Base-by-base conservation (phyloP, 164 flowering plant genomes). In the Saururus chinensis region DNA sequence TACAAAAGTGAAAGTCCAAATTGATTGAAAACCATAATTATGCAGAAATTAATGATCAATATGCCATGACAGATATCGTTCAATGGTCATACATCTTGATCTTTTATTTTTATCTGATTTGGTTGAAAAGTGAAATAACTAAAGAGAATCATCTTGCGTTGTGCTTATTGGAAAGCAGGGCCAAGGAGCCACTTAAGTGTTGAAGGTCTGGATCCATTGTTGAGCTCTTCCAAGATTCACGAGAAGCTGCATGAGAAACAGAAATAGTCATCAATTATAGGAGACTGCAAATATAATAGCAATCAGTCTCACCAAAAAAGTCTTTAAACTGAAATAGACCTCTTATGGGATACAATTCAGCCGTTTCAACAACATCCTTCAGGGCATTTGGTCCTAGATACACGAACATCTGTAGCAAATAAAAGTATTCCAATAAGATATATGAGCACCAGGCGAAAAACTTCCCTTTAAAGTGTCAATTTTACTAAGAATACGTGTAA, bases 221-320 rank as follows among this genome's bases (percentile, higher is more conserved):
- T 77, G 40, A 68, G 60, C 51, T 86, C 87, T 24, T 51, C 77
- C 51, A 59, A 23, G 19, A 59, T 84, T 42, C 88, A 88, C 69
- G 90, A 84, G 78, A 88, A 78, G 79, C 69, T 88, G n/a, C 83
- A 71, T 61, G 56, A 51, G 6, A 79, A 71, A 30, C 86, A 80
- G 66, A 80, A 78, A 59, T 88, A n/a, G n/a, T n/a, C n/a, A n/a
- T n/a, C n/a, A n/a, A n/a, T n/a, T n/a, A n/a, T n/a, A n/a, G n/a
- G n/a, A 65, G 64, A 60, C 78, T 76, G 59, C 72, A 80, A 64
- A 82, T 72, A 74, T 88, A 95, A 69, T 88, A 95, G 8, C 78
- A 80, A 82, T 95, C 89, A 62, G 91, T 89, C 66, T 95, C 99
- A 70, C 66, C 71, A 57, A 84, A 87, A 75, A 74, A 95, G 61